Conservation (phyloP, 2,329 filamentous ascomycete species). For the Neofusicoccum laricinum region DNA sequence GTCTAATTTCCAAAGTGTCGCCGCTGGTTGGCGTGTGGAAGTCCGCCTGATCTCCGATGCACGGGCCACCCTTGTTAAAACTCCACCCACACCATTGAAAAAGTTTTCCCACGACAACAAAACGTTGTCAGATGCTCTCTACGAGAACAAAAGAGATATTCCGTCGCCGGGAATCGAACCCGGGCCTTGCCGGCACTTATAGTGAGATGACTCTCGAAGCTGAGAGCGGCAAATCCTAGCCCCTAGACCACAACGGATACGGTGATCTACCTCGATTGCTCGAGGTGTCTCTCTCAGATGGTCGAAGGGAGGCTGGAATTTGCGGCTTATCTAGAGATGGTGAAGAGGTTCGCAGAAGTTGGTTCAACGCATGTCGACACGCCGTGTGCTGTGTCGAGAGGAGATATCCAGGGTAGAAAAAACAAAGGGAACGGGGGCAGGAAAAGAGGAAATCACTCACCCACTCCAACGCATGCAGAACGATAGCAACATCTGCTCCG, state of each 20-base stretch:
- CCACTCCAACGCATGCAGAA: no score
- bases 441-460: no score
- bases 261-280: constrained; percentile 1
- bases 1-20: background rate
- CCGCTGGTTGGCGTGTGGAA: background rate
- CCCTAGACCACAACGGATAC: constrained; percentile 25
- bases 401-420: background rate
- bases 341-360: no score
- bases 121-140: background rate
- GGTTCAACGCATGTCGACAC: no score
- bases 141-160: constrained; percentile 18
- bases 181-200: constrained; percentile 32
- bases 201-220: constrained; percentile 2
- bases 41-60: background rate
- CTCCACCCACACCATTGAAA: background rate
- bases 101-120: background rate
- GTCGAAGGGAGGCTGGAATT: background rate
- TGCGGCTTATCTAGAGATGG: background rate
- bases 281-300: constrained; percentile 4
- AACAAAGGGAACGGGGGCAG: background rate
- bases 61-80: background rate
- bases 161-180: constrained; percentile 35
- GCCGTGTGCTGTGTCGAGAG: no score
- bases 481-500: no score
- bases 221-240: constrained; percentile 38